These are phyloP conservation scores for Naganishia kalamii DNA, from an alignment of 768 basidiomycete species.

Conservation along the genomic window DNA sequence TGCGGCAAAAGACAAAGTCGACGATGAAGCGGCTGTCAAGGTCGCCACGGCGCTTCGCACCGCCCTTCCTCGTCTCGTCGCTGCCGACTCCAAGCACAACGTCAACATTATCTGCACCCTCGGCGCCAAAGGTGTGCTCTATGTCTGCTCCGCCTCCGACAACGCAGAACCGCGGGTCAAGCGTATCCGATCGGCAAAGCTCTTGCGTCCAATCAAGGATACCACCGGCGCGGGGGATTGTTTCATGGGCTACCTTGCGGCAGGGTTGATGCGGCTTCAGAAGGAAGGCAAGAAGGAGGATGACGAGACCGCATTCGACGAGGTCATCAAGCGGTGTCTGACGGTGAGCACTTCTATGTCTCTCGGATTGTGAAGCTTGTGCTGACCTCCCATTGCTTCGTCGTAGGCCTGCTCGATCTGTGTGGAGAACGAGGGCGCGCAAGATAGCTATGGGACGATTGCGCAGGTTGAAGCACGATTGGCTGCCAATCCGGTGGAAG, in stretches of 20 bases:
- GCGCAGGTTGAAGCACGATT: constrained; percentile 10
- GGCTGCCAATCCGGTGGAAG: not conserved
- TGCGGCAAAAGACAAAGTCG: not conserved
- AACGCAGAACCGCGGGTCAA: constrained; percentile 2
- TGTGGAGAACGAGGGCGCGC: constrained; percentile 43
- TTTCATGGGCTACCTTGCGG: constrained; percentile 44
- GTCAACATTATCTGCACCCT: constrained; percentile 22
- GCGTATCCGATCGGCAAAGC: constrained; percentile 35
- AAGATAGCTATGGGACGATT: constrained; percentile 34
- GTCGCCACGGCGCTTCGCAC: not conserved
- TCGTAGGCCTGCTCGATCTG: constrained; percentile 43
- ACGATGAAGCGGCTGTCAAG: not conserved
- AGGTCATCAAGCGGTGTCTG: constrained; percentile 35
- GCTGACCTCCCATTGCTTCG: not conserved
- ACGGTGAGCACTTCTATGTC: constrained; percentile 29
- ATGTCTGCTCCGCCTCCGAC: not conserved
- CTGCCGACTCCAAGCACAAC: not conserved
- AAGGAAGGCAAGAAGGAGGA: not conserved
- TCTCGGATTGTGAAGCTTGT: not conserved
- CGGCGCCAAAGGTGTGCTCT: constrained; percentile 14
- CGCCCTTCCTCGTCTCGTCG: not conserved
- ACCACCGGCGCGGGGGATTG: constrained; percentile 47
- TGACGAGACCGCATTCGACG: constrained; percentile 26
- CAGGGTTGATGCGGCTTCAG: constrained; percentile 36
- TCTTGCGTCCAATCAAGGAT: constrained; percentile 35